These are phyloP conservation scores for Trebouxiophyceae sp. DNA, from an alignment of 163 green algal species.

Conservation along the genomic window DNA sequence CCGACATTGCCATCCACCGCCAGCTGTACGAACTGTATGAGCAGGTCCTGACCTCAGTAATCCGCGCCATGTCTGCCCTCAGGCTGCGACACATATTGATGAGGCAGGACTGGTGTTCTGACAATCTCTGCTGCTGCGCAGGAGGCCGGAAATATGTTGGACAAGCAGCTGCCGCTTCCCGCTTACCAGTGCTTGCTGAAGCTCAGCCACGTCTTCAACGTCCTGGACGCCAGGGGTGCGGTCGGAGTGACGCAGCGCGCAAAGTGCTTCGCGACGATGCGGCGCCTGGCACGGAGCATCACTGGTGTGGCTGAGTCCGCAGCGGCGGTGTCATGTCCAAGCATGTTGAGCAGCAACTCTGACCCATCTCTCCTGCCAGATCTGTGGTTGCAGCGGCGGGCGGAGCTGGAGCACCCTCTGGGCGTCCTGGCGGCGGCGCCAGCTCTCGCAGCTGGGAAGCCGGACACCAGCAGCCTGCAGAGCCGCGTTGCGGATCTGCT, in stretches of 20 bases:
- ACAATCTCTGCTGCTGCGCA: conserved; percentile 6
- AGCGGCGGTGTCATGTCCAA: too few relatives aligned
- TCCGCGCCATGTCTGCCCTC: not conserved
- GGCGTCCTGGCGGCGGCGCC: too few relatives aligned
- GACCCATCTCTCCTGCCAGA: too few relatives aligned
- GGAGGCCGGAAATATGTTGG: conserved; percentile 75
- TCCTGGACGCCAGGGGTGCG: conserved; percentile 92
- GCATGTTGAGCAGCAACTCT: too few relatives aligned
- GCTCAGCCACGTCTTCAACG: conserved; percentile 94
- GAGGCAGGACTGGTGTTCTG: too few relatives aligned
- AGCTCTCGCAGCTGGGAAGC: too few relatives aligned
- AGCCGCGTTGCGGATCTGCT: conserved; percentile 57
- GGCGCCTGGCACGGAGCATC: conserved; percentile 66
- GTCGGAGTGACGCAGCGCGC: conserved; percentile 91
- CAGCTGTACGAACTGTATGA: conserved; percentile 76
- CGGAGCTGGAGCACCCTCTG: conserved; percentile 87
- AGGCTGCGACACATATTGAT: not conserved
- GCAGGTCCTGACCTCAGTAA: conserved; percentile 11
- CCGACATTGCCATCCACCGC: conserved; percentile 63
- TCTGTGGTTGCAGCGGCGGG: conserved; percentile 78
- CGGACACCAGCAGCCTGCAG: too few relatives aligned
- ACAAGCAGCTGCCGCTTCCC: conserved; percentile 83
- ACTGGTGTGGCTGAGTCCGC: too few relatives aligned
- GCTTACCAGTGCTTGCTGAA: conserved; percentile 93
- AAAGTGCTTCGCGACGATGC: conserved; percentile 91